Evolutionary conservation across 2,329 filamentous ascomycete species (phyloP), one percentile per base, ranked within the genome.

Genomic region (Phyllosticta capitalensis): DNA sequence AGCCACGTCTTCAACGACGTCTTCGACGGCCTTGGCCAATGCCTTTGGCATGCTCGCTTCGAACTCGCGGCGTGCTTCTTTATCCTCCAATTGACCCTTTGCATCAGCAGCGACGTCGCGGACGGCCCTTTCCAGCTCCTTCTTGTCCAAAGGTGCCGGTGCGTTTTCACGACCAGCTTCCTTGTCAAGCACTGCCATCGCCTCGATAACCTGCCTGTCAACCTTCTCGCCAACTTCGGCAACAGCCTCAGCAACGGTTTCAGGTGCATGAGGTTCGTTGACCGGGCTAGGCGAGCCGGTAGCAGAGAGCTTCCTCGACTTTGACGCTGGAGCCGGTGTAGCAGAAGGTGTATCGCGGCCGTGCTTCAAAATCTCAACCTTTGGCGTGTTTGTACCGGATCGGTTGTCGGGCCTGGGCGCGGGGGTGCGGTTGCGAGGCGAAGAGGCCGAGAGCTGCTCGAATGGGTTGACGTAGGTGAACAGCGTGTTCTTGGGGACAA

Each of bases 391-490:
- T 9, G 65, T 54, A 21, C 58, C 54, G 14, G 60, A 64, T 48
- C 63, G 64, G 58, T 71, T 67, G 55, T 71, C 68, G 55, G 71
- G 68, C 65, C 79, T 79, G 38, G 38, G 38, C 38, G 17, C 38
- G n/a, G 81, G 78, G 24, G 80, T 80, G 58, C 75, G 67, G 63
- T 83, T 83, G 56, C 82, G 81, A 45, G 84, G 83, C 62, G 84
- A 87, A 2, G 84, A 84, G 51, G 84, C 83, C 60, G 84, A 81
- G 62, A 89, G 75, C 67, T 87, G 80, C 61, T 89, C 85, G 66
- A 89, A 89, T 1, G 86, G 86, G 66, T 89, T 89, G 66, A 85
- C 79, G 72, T 89, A 88, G 26, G 81, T 88, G 70, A 89, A 89
- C 58, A 86, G 77, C 57, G 79, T 68, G 22, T 70, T 64, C 52